Evolutionary conservation across 306 rosid genomes (phyloP).

Genomic region (Styphnolobium japonicum): DNA sequence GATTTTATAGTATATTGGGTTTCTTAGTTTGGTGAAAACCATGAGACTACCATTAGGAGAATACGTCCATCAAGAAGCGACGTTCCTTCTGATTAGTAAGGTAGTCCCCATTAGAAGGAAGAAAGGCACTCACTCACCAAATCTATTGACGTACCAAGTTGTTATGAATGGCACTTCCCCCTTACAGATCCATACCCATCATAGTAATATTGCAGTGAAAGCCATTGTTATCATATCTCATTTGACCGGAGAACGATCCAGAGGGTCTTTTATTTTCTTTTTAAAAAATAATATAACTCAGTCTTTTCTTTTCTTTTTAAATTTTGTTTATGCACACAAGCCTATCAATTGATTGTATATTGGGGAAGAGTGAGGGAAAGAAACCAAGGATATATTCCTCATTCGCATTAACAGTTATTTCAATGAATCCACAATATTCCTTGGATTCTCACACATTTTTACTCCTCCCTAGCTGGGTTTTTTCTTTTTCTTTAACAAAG

Average conservation of each 20-base stretch:
- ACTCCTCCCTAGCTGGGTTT: background rate
- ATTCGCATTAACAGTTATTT: constrained; percentile 24
- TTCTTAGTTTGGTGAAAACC: constrained; percentile 50
- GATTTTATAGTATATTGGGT: constrained; percentile 14
- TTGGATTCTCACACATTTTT: constrained; percentile 35
- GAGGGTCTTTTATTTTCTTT: background rate
- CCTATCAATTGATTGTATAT: background rate
- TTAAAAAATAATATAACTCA: background rate
- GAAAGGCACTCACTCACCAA: constrained; percentile 30
- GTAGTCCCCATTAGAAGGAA: constrained; percentile 24
- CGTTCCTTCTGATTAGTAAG: constrained; percentile 37
- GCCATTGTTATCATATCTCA: constrained; percentile 28
- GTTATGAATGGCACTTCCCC: constrained; percentile 29
- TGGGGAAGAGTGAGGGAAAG: constrained; percentile 5
- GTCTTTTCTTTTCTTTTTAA: background rate
- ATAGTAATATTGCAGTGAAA: constrained; percentile 29
- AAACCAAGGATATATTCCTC: constrained; percentile 24
- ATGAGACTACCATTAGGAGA: constrained; percentile 35
- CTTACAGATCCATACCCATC: constrained; percentile 34
- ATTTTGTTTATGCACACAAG: background rate
- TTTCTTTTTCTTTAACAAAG: background rate
- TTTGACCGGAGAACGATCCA: constrained; percentile 29
- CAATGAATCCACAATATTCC: constrained; percentile 1
- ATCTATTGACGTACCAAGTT: constrained; percentile 37
- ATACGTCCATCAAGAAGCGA: constrained; percentile 44